These are phyloP conservation scores for Cytospora piceae DNA, from an alignment of 2,329 filamentous ascomycete genomes.

Conservation along the genomic window DNA sequence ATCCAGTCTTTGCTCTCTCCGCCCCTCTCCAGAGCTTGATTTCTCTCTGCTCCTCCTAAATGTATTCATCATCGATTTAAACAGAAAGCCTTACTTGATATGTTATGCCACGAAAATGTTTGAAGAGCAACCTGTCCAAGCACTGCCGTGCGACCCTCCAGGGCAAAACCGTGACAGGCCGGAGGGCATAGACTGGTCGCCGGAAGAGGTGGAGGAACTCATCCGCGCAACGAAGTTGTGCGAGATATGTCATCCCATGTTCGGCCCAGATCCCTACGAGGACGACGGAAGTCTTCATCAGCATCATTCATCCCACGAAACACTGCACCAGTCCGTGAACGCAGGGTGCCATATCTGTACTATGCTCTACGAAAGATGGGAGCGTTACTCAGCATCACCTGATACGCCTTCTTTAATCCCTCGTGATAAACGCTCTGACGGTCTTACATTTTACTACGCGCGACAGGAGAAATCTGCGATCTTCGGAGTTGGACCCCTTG, in stretches of 20 bases:
- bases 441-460: not conserved
- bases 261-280: not conserved
- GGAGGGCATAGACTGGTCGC: not conserved
- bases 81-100: too few species aligned
- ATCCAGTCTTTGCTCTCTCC: too few species aligned
- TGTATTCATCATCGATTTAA: too few species aligned
- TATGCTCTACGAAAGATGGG: conserved; percentile 9
- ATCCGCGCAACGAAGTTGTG: not conserved
- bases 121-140: not conserved
- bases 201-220: not conserved
- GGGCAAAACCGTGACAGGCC: not conserved
- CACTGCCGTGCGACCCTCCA: not conserved
- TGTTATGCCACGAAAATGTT: not conserved
- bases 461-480: too few species aligned
- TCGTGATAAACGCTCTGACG: not conserved
- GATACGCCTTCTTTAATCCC: not conserved
- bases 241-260: not conserved
- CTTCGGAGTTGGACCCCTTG: too few species aligned
- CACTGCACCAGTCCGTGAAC: not conserved
- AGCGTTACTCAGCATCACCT: not conserved
- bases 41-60: too few species aligned
- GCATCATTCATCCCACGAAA: not conserved
- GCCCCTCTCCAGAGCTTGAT: too few species aligned
- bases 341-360: conserved; percentile 5
- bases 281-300: not conserved